phyloP scores from a whole-genome alignment of 345 rosid species.

The Nasturtium officinale region DNA sequence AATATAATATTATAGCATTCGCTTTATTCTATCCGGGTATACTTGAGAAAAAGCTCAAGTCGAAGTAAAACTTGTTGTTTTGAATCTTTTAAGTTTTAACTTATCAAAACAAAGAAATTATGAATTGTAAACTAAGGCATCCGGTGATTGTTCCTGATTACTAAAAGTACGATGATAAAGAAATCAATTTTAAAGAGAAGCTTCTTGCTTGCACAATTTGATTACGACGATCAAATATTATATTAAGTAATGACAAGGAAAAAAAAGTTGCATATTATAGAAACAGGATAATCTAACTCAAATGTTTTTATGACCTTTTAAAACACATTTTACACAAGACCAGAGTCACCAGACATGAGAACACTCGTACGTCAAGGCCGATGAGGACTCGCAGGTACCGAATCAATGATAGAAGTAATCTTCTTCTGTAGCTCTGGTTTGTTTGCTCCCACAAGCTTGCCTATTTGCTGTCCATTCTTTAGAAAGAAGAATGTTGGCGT shows the following conservation, averaged over 20 bases:
- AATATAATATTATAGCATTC: neutral
- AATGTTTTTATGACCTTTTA: neutral
- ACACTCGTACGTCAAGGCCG: conserved; percentile 28
- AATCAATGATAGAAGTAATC: conserved; percentile 53
- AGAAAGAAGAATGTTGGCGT: conserved; percentile 91
- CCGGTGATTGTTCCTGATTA: neutral
- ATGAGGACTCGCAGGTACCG: conserved; percentile 36
- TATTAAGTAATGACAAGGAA: neutral
- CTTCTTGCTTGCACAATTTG: conserved; percentile 11
- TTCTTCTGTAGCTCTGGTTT: conserved; percentile 81
- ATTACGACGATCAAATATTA: neutral
- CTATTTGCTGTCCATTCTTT: conserved; percentile 75
- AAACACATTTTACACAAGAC: conserved; percentile 4
- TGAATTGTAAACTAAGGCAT: neutral
- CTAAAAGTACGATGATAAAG: neutral
- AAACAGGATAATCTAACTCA: conserved; percentile 33
- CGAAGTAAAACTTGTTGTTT: conserved; percentile 4
- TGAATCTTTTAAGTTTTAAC: neutral
- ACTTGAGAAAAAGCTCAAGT: neutral
- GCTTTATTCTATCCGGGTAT: neutral
- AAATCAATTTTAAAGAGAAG: neutral
- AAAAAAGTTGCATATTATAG: conserved; percentile 28
- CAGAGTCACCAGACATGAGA: neutral
- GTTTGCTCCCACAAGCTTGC: conserved; percentile 89
- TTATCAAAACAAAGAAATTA: neutral